Percentiles rank a stretch among this genome's conserved stretches.
Conservation (phyloP, 2,329 filamentous ascomycete genomes). For the Gliomastix tumulicola region DNA sequence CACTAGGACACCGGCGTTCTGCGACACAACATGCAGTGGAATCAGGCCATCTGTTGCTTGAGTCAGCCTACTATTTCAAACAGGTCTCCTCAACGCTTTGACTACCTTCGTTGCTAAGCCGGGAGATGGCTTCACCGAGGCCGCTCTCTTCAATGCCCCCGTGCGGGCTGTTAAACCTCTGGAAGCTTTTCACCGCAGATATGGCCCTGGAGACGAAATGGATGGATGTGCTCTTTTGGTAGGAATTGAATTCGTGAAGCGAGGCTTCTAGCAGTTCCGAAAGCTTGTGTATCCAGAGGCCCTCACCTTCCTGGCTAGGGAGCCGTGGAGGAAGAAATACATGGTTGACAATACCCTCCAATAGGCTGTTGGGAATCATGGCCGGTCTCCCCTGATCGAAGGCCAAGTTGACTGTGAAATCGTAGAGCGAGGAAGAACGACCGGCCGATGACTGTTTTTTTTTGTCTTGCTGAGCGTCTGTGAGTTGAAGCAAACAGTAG, state of each 20-base stretch:
- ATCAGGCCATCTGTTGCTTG: background rate
- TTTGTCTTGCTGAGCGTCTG: no score
- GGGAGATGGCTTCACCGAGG: no score
- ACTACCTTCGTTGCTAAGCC: no score
- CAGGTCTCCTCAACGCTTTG: no score
- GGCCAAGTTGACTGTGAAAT: no score
- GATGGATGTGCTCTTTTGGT: background rate
- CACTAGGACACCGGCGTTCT: conserved; percentile 27
- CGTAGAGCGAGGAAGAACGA: no score
- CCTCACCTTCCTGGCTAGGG: conserved; percentile 10
- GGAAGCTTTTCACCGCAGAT: conserved; percentile 1
- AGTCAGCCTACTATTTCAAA: no score
- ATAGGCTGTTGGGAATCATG: no score
- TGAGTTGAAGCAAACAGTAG: no score
- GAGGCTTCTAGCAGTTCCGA: background rate
- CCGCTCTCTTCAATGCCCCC: background rate
- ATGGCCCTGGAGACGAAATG: conserved; percentile 1
- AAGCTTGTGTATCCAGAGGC: background rate
- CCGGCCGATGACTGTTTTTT: no score
- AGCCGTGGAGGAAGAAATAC: conserved; percentile 20
- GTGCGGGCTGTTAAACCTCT: background rate
- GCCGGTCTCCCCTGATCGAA: no score
- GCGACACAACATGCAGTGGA: conserved; percentile 12
- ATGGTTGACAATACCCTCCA: conserved; percentile 12
- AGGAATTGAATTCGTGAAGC: background rate